Evolutionary conservation across 352 stramenopile species (phyloP), one percentile per base, ranked within the genome.

Genomic region (Pythium brassicae): DNA sequence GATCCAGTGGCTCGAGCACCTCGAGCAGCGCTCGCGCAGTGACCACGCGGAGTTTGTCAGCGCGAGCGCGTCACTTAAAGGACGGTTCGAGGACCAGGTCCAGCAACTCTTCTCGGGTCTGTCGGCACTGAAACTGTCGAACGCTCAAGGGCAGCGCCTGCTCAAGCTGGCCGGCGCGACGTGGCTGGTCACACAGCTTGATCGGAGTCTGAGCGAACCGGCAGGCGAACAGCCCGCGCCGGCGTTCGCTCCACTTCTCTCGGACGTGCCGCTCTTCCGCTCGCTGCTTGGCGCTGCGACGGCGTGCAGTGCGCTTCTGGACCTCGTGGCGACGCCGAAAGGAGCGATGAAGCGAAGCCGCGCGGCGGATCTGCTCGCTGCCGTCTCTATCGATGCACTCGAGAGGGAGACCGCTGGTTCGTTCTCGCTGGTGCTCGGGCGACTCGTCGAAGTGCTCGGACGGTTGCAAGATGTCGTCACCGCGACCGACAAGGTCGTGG

Each of bases 51-150:
- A 45, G 15, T 47, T 20, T 26, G 50, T n/a, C 17, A 37, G 17
- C 14, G 45, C 59, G 14, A 34, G 15, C 19, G 17, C 29, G 26
- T 51, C 35, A 5, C 37, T 27, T 2, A 34, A 60, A 39, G 19
- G 5, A 2, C 11, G 17, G 9, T 53, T 61, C 26, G 29, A 65
- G 17, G 26, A 53, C 9, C 43, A 66, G 15, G 35, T 63, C 9
- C 54, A 69, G 23, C 14, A 49, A 1, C 44, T 72, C 10, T 53
- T 53, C 26, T 25, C 60, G 23, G 22, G 39, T 22, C 35, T 88
- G 27, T 68, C 53, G 14, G 58, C 23, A 26, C 73, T 84, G 53
- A 79, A 83, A 55, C 57, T 86, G 4, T 87, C 79, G 6, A 89
- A 86, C 55, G 72, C 68, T 29, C 72, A 89, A 68, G 62, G 68